phyloP scores from a whole-genome alignment of 2,329 filamentous ascomycete genomes.

The Botrytis fabae region DNA sequence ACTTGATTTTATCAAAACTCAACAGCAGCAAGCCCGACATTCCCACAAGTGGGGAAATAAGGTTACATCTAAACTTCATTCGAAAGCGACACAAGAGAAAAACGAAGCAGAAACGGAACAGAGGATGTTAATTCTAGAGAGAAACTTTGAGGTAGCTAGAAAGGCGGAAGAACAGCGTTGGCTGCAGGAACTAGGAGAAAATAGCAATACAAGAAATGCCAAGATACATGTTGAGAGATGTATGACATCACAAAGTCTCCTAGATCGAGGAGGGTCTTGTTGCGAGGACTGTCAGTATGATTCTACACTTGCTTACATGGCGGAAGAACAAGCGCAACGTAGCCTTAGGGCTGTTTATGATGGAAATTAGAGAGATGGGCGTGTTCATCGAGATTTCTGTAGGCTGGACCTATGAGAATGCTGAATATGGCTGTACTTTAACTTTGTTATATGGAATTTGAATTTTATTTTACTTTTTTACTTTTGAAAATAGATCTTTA shows the following conservation, averaged over 20 bases:
- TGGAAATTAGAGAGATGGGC: too few species aligned
- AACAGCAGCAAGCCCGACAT: neutral
- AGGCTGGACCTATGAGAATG: neutral
- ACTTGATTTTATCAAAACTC: fast-evolving
- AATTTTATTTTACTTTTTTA: fast-evolving
- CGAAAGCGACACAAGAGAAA: neutral
- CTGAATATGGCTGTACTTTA: neutral
- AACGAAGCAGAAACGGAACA: neutral
- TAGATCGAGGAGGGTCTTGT: neutral
- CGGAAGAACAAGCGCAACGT: neutral
- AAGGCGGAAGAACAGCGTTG: neutral
- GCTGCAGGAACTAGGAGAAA: neutral
- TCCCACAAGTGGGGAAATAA: neutral
- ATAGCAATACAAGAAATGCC: neutral
- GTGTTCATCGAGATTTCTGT: neutral
- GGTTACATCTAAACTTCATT: neutral
- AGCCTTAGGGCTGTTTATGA: neutral
- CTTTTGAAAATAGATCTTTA: neutral
- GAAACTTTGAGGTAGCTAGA: neutral
- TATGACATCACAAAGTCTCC: neutral
- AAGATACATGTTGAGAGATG: neutral
- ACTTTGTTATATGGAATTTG: fast-evolving
- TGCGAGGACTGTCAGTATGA: slow-evolving; percentile 1
- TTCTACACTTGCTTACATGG: neutral
- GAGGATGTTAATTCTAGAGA: neutral